Percentiles rank a stretch among this genome's conserved stretches.
These are phyloP conservation scores for Monilinia fructicola DNA, from an alignment of 2,329 filamentous ascomycete species.

Conservation along the genomic window DNA sequence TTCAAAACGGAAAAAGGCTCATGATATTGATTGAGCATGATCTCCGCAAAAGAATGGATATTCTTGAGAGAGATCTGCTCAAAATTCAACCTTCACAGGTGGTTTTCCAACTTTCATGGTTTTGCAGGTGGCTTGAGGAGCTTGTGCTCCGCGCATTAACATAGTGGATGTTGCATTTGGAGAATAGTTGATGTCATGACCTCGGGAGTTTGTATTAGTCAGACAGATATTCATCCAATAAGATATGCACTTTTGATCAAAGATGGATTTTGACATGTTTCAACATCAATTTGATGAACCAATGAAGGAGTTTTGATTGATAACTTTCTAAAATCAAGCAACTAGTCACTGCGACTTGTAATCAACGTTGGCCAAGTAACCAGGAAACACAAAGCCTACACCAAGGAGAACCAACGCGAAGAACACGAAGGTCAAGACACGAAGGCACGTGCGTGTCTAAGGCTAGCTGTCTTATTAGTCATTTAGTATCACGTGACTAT, in stretches of 20 bases:
- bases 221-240: neutral
- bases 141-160: neutral
- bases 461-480: too few relatives aligned
- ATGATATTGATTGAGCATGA: neutral
- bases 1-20: neutral
- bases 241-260: neutral
- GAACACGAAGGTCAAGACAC: neutral
- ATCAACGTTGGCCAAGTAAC: too few relatives aligned
- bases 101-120: neutral
- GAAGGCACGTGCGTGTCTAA: neutral
- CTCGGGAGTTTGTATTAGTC: neutral
- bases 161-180: neutral
- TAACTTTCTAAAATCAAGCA: neutral
- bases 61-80: neutral
- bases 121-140: neutral
- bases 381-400: too few relatives aligned
- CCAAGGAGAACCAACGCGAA: neutral
- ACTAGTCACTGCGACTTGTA: neutral
- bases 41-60: neutral
- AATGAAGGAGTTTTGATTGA: neutral
- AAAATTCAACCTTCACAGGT: neutral
- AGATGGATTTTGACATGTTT: too few relatives aligned
- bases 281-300: neutral
- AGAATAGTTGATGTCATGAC: conserved; percentile 1
- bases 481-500: too few relatives aligned